phyloP scores from a whole-genome alignment of 495 filamentous ascomycete genomes.

The Hypoxylon perforatum region DNA sequence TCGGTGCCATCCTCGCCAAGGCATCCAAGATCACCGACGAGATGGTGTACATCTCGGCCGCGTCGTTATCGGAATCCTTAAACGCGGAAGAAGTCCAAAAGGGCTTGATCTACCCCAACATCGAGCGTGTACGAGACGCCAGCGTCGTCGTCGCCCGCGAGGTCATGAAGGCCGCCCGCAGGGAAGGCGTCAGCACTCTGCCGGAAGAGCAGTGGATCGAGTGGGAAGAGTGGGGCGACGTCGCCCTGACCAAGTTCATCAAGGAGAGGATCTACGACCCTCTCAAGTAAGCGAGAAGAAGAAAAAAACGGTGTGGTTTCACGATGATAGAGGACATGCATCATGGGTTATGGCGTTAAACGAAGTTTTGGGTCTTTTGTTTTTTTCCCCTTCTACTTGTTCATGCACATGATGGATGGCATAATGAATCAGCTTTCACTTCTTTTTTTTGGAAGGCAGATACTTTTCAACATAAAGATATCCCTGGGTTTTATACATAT shows the following conservation, averaged over 20 bases:
- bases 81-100: slow-evolving; percentile 81
- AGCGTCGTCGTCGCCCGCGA: slow-evolving; percentile 86
- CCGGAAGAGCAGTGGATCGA: slow-evolving; percentile 81
- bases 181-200: slow-evolving; percentile 64
- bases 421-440: too few species aligned
- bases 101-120: slow-evolving; percentile 91
- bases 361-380: neutral
- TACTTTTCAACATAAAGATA: too few species aligned
- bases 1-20: slow-evolving; percentile 94
- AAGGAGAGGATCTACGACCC: slow-evolving; percentile 85
- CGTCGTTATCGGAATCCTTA: slow-evolving; percentile 80
- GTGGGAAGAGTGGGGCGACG: slow-evolving; percentile 83
- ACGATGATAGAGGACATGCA: slow-evolving; percentile 21
- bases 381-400: too few species aligned
- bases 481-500: too few species aligned
- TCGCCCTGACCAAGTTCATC: slow-evolving; percentile 81
- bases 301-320: slow-evolving; percentile 16
- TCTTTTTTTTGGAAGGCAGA: too few species aligned
- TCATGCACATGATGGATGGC: too few species aligned
- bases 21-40: slow-evolving; percentile 87
- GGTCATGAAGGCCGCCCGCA: slow-evolving; percentile 88
- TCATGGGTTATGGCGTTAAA: slow-evolving; percentile 41
- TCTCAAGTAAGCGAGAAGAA: too few species aligned
- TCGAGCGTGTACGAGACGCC: slow-evolving; percentile 90
- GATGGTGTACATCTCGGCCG: slow-evolving; percentile 94